Evolutionary conservation across 2,329 filamentous ascomycete genomes (phyloP), one percentile per base, ranked within the genome.

Genomic region (Stagonosporopsis vannaccii): DNA sequence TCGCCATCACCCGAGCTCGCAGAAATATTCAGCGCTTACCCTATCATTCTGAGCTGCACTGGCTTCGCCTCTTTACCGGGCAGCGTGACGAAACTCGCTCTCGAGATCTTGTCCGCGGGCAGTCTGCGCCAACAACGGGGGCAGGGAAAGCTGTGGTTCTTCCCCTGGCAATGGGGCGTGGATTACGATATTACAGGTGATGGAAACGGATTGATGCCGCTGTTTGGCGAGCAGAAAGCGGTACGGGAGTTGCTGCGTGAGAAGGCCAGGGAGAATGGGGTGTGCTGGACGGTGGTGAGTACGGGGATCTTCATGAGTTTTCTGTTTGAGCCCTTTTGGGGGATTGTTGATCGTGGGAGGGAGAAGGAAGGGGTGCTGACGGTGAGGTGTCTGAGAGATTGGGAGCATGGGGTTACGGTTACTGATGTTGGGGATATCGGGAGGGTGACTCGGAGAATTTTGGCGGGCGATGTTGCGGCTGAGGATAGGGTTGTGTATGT

Each of bases 81-180:
- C 1, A 85, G 81, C 0, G 84, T 90, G 66, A 59, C 79, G 1
- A 88, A 88, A 63, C 75, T 90, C 17, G 74, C 83, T 0, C 66
- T 77, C 11, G 87, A 87, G 0, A 83, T 81, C 0, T 72, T 90
- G 0, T 70, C 73, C 11, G 85, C 83, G 0, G 72, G 76, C 0
- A 19, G 4, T 12, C 20, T 41, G 26, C 15, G 50, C 5, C 19
- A 33, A 5, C 4, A 28, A 23, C 19, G 37, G 1, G 42, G 42
- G 1, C 15, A 46, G 2, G 13, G 26, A 6, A 26, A 13, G 26
- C 13, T 53, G 2, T 71, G 70, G 67, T 91, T 82, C 67, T 81
- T 91, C 17, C 88, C 89, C 0, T 91, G 89, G 89, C 88, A 91
- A 71, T 91, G 87, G 69, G 89, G 89, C 0, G 84, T 90, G 22